Evolutionary conservation across 257 asterid genomes (phyloP).

Genomic region (Lantana camara): DNA sequence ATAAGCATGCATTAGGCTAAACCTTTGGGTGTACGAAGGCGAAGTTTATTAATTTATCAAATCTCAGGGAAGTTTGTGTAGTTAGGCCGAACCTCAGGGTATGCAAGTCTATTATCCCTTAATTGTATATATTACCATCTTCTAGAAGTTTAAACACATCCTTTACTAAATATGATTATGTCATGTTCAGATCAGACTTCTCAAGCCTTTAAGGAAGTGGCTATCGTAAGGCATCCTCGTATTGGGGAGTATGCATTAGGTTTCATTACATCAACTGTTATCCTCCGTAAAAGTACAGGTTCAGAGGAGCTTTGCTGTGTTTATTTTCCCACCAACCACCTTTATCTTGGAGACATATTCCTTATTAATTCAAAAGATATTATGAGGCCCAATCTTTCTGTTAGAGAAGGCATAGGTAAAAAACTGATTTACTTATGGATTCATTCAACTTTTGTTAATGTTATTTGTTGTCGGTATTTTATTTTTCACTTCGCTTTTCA

Average conservation of each 20-base stretch:
- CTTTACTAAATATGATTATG: background rate
- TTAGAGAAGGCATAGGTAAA: slow-evolving; percentile 83
- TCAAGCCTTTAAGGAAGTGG: slow-evolving; percentile 91
- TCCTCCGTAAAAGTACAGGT: slow-evolving; percentile 61
- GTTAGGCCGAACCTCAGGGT: no score
- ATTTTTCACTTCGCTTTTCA: background rate
- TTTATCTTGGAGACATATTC: slow-evolving; percentile 82
- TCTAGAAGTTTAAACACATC: background rate
- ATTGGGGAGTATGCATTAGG: slow-evolving; percentile 81
- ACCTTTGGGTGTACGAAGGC: no score
- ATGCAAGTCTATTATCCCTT: no score
- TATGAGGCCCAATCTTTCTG: slow-evolving; percentile 77
- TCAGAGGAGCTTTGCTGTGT: slow-evolving; percentile 83
- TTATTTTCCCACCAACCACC: slow-evolving; percentile 85
- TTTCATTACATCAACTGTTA: slow-evolving; percentile 70
- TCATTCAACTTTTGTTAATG: no score
- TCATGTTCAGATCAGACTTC: slow-evolving; percentile 57
- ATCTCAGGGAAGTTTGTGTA: no score
- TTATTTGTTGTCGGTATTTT: background rate
- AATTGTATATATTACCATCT: no score
- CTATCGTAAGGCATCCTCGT: slow-evolving; percentile 76
- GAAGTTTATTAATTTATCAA: no score
- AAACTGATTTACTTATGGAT: background rate
- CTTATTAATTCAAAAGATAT: slow-evolving; percentile 74
- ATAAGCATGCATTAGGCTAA: no score